Conservation (phyloP, 371 early-diverging fungal species). For the Parasitella parasitica region DNA sequence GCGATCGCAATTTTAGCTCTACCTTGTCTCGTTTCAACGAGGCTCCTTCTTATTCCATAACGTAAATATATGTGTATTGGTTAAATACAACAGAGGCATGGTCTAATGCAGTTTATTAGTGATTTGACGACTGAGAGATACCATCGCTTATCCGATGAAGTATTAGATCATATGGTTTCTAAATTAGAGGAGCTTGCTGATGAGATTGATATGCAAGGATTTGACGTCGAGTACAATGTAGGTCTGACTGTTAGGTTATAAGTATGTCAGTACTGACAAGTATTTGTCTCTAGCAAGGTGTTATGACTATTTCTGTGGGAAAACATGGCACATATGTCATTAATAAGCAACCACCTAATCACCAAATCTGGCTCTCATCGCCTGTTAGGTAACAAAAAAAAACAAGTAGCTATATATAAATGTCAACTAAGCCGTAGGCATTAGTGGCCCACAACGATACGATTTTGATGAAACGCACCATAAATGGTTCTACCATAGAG, state of each 20-base stretch:
- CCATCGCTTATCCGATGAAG: conserved; percentile 67
- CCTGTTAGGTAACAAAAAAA: conserved; percentile 75
- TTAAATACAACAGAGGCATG: not conserved
- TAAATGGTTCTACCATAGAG: conserved; percentile 78
- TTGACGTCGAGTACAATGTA: conserved; percentile 86
- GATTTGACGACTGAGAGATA: conserved; percentile 61
- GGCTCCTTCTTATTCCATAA: not conserved
- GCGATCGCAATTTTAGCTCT: not conserved
- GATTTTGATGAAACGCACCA: conserved; percentile 62
- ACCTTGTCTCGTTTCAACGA: not conserved
- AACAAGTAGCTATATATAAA: too few species aligned
- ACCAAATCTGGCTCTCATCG: conserved; percentile 98
- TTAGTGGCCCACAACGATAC: conserved; percentile 91
- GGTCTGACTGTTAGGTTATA: conserved; percentile 1
- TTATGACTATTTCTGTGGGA: conserved; percentile 87
- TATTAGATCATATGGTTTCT: conserved; percentile 72
- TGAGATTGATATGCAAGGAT: conserved; percentile 65
- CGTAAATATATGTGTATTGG: too few species aligned
- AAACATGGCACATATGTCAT: conserved; percentile 92
- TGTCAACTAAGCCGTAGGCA: too few species aligned
- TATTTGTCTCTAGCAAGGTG: conserved; percentile 61
- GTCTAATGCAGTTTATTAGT: conserved; percentile 20
- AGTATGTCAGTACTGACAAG: not conserved
- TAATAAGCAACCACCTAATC: conserved; percentile 98
- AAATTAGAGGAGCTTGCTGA: conserved; percentile 83